phyloP scores from a whole-genome alignment of 1,284 basidiomycete genomes.

The Papiliotrema flavescens region DNA sequence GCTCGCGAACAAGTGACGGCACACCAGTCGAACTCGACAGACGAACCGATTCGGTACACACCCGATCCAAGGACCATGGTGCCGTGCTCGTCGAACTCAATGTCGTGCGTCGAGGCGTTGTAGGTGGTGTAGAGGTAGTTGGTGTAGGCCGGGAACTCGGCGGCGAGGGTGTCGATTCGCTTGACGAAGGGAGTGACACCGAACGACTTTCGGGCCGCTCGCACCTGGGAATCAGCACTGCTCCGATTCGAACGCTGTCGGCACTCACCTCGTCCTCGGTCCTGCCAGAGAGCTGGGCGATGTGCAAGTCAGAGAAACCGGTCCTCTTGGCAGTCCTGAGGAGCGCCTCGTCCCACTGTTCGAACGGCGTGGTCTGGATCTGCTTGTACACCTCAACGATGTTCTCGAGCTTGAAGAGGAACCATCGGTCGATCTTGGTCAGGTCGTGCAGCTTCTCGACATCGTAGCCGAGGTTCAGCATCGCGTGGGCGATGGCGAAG shows the following conservation, averaged over 20 bases:
- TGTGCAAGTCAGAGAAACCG: conserved; percentile 93
- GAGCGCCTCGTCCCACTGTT: conserved; percentile 60
- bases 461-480: conserved; percentile 81
- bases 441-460: conserved; percentile 87
- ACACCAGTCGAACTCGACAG: conserved; percentile 99
- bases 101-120: conserved; percentile 93
- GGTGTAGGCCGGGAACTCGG: conserved; percentile 97
- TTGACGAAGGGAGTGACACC: conserved; percentile 96
- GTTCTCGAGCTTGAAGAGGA: conserved; percentile 91
- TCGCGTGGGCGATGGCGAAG: conserved; percentile 93
- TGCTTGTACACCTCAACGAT: conserved; percentile 74
- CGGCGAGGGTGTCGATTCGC: conserved; percentile 97
- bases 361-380: conserved; percentile 67
- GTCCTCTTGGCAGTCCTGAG: conserved; percentile 81
- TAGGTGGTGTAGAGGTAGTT: conserved; percentile 99
- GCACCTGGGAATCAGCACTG: conserved; percentile 54
- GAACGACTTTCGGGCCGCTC: conserved; percentile 77
- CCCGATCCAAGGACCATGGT: conserved; percentile 99
- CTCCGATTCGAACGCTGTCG: too few species aligned
- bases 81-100: conserved; percentile 92
- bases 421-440: conserved; percentile 99
- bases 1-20: conserved; percentile 95
- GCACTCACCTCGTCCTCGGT: conserved; percentile 59
- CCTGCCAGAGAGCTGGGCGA: conserved; percentile 68
- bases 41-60: conserved; percentile 96